Evolutionary conservation across 331 rosid genomes (phyloP).

Genomic region (Arachis monticola): DNA sequence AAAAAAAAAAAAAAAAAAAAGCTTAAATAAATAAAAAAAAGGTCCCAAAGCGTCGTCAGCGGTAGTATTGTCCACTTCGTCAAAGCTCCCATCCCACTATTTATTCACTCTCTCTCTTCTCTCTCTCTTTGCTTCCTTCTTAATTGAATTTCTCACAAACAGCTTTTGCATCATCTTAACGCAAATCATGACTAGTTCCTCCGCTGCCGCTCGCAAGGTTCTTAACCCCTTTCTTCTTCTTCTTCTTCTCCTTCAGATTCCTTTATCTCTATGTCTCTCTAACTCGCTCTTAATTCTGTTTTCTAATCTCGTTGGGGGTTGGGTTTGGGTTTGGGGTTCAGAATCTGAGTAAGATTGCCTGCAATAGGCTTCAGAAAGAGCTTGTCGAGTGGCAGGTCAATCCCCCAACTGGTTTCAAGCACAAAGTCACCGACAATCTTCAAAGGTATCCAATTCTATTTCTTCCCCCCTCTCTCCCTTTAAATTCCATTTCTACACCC

Average conservation of each 20-base stretch:
- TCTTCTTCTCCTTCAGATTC: not conserved
- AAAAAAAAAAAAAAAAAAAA: too few relatives aligned
- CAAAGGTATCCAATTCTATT: conserved; percentile 64
- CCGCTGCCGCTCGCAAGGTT: conserved; percentile 92
- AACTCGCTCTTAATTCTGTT: not conserved
- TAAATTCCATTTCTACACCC: not conserved
- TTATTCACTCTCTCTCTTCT: conserved; percentile 20
- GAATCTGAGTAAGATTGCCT: conserved; percentile 96
- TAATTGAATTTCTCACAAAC: conserved; percentile 3
- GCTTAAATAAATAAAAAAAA: too few relatives aligned
- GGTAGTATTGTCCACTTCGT: conserved; percentile 49
- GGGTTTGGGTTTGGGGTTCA: conserved; percentile 33
- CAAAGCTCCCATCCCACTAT: conserved; percentile 31
- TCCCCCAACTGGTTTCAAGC: conserved; percentile 94
- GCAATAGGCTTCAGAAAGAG: conserved; percentile 99
- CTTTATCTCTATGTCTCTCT: not conserved
- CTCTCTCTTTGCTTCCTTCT: not conserved
- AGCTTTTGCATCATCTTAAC: not conserved
- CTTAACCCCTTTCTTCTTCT: not conserved
- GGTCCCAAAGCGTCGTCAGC: conserved; percentile 48
- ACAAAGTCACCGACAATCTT: conserved; percentile 95
- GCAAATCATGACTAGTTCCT: conserved; percentile 88
- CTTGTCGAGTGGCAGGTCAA: conserved; percentile 98
- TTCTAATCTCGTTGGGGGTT: conserved; percentile 10
- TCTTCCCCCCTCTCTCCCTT: not conserved